Base-by-base conservation (phyloP, 2,329 filamentous ascomycete genomes). In the Allantophomopsis lycopodina region DNA sequence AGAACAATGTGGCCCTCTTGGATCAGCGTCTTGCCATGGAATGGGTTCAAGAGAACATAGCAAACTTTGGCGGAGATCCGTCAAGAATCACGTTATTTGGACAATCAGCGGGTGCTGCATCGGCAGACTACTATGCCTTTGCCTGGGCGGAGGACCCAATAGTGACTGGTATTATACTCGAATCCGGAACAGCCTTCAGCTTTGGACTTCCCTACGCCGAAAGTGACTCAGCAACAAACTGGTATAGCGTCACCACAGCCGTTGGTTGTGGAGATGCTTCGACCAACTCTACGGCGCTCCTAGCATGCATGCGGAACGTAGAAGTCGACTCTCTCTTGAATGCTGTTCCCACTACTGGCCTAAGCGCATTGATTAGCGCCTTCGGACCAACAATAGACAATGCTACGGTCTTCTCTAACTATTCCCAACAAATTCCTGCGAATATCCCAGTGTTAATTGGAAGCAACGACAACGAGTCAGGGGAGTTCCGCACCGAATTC, bases 1-100 rank as follows among this genome's bases (percentile, higher is more conserved):
- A 30, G 33, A 30, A 42, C n/a, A 51, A 51, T 32, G 23, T 47
- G 11, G 79, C 78, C 2, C 56, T 81, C 36, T 61, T 66, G 44
- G 77, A 82, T 49, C 76, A 80, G 55, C 64, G 71, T 44, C 51
- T 68, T n/a, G 64, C 72, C 8, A 58, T 80, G 18, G 57, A 62
- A 41, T 80, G 75, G 76, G 65, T 79, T 32, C 61, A 62, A 43
- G 58, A 65, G 17, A 78, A 77, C 52, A 69, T 76, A 38, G 65
- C 55, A 5, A 57, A 55, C 6, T 76, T 80, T 53, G 74, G 74
- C 0, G 76, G 74, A 2, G 67, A 79, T 44, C 60, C 59, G 2
- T 15, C 54, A 4, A 42, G 47, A n/a, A 53, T 52, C 33, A 53
- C 50, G 4, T 33, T 53, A 12, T 51, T 52, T 31, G 50, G 50